Percentiles rank a stretch among this genome's conserved stretches.
Conservation (phyloP, 2,329 filamentous ascomycete genomes). For the Lasiodiplodia hormozganensis region DNA sequence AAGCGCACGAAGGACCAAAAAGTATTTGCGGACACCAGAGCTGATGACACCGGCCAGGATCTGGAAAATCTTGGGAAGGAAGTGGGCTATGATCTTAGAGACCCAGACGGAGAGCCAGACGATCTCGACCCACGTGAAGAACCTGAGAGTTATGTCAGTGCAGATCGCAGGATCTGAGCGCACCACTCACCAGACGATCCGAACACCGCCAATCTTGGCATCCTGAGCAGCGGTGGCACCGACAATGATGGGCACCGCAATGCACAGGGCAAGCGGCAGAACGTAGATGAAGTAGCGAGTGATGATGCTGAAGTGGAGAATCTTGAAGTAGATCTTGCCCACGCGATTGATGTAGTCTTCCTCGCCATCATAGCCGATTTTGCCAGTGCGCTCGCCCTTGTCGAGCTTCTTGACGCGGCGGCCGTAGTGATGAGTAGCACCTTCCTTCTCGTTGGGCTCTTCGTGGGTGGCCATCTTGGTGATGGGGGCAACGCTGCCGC, state of each 20-base stretch:
- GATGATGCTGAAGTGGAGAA: constrained; percentile 68
- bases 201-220: constrained; percentile 62
- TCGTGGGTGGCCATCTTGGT: constrained; percentile 36
- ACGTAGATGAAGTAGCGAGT: constrained; percentile 71
- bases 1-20: constrained; percentile 62
- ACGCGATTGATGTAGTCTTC: constrained; percentile 65
- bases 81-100: constrained; percentile 65
- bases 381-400: constrained; percentile 37
- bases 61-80: constrained; percentile 66
- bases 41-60: constrained; percentile 68
- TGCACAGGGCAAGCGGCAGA: constrained; percentile 61
- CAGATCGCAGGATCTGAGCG: constrained; percentile 5
- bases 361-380: constrained; percentile 50
- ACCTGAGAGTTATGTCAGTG: constrained; percentile 36
- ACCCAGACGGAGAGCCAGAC: constrained; percentile 70
- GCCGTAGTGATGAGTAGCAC: constrained; percentile 34
- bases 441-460: constrained; percentile 26
- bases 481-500: constrained; percentile 43
- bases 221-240: constrained; percentile 59
- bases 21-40: constrained; percentile 69
- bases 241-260: constrained; percentile 69
- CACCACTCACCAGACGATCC: constrained; percentile 55
- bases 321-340: constrained; percentile 66
- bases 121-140: constrained; percentile 71
- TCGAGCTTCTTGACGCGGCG: constrained; percentile 47